Percentiles rank a stretch among this genome's conserved stretches.
These are phyloP conservation scores for Domatiomyces globalis DNA, from an alignment of 2,329 filamentous ascomycete species.

Conservation along the genomic window DNA sequence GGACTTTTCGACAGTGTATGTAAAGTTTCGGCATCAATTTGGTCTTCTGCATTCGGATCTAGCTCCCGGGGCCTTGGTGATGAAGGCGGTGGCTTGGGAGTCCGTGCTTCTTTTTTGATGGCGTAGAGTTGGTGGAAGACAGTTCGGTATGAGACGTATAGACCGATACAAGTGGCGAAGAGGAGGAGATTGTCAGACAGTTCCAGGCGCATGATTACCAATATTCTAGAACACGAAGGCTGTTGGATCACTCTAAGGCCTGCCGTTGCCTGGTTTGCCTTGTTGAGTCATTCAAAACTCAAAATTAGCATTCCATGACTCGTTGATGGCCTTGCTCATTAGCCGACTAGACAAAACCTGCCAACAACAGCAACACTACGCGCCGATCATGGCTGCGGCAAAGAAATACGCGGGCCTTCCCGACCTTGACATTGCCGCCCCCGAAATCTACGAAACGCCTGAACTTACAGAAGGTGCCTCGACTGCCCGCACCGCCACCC, in stretches of 20 bases:
- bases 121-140: neutral
- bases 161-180: neutral
- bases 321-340: too few species aligned
- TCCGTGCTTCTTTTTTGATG: neutral
- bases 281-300: neutral
- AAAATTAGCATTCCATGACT: neutral
- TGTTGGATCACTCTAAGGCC: neutral
- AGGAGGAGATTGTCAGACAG: neutral
- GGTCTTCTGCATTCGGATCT: constrained; percentile 14
- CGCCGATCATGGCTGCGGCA: constrained; percentile 50
- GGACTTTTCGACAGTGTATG: constrained; percentile 55
- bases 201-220: constrained; percentile 3
- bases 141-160: neutral
- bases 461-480: constrained; percentile 83
- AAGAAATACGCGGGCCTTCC: constrained; percentile 72
- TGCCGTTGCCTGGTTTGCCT: neutral
- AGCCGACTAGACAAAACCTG: neutral
- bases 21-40: constrained; percentile 51
- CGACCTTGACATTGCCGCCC: constrained; percentile 79
- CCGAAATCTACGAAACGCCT: constrained; percentile 93
- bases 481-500: constrained; percentile 49
- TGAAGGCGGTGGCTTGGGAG: neutral
- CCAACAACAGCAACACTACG: neutral
- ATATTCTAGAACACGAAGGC: neutral
- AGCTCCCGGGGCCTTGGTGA: neutral